Percentiles rank a stretch among this genome's conserved stretches.
Conservation (phyloP, 179 eudicot species). For the Silene coronaria region DNA sequence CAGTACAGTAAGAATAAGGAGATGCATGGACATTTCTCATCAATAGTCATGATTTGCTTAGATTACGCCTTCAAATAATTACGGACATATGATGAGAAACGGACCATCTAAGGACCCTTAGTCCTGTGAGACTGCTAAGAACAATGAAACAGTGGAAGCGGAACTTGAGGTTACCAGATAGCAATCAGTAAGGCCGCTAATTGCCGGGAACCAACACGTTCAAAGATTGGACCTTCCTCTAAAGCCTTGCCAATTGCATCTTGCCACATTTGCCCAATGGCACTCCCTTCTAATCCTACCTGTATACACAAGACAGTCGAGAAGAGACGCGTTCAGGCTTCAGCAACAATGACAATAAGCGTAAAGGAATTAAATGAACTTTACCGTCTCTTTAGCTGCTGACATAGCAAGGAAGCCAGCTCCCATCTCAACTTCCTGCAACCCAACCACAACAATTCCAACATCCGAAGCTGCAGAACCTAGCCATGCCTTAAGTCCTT, state of each 20-base stretch:
- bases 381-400: constrained; percentile 98
- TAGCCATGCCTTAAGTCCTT: constrained; percentile 71
- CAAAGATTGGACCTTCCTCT: constrained; percentile 77
- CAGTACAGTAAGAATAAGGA: too few relatives aligned
- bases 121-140: too few relatives aligned
- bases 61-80: too few relatives aligned
- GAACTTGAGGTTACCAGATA: constrained; percentile 57
- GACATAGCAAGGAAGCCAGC: constrained; percentile 99
- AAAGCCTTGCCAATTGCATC: constrained; percentile 83
- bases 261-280: constrained; percentile 93
- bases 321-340: not conserved
- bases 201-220: constrained; percentile 96
- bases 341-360: not conserved
- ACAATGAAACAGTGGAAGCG: not conserved
- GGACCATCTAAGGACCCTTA: too few relatives aligned
- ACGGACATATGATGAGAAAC: too few relatives aligned
- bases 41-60: too few relatives aligned
- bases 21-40: too few relatives aligned
- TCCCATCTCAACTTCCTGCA: constrained; percentile 99
- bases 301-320: constrained; percentile 31
- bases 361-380: constrained; percentile 12
- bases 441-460: constrained; percentile 82
- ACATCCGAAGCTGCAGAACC: constrained; percentile 71
- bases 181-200: constrained; percentile 91
- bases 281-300: constrained; percentile 99